These are phyloP conservation scores for Berberis thunbergii DNA, from an alignment of 164 flowering plant species.

Conservation along the genomic window DNA sequence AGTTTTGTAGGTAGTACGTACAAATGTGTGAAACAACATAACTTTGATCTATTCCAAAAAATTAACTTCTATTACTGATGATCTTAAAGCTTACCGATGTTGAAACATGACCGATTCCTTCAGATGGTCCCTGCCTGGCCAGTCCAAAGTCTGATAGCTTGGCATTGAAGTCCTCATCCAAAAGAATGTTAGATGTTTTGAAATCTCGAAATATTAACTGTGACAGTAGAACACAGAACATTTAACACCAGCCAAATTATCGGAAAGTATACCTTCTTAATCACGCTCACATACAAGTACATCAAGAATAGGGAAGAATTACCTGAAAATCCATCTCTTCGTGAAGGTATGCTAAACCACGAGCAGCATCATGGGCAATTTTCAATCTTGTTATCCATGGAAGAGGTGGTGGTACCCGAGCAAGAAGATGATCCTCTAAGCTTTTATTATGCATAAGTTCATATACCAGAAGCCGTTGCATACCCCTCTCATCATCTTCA, in stretches of 20 bases:
- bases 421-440: conserved; percentile 80
- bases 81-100: conserved; percentile 52
- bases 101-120: conserved; percentile 74
- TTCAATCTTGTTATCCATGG: conserved; percentile 62
- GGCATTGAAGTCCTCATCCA: conserved; percentile 83
- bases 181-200: conserved; percentile 74
- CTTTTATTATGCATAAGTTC: conserved; percentile 83
- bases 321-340: conserved; percentile 99
- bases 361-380: conserved; percentile 87
- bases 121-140: conserved; percentile 87
- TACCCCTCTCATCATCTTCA: conserved; percentile 95
- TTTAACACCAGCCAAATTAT: not conserved
- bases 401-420: conserved; percentile 42
- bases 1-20: too few species aligned
- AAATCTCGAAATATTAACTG: conserved; percentile 94
- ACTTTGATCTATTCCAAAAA: too few species aligned
- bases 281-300: conserved; percentile 42
- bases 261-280: not conserved
- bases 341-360: conserved; percentile 85
- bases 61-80: too few species aligned
- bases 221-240: conserved; percentile 6
- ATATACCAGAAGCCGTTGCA: conserved; percentile 81
- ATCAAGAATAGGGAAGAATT: conserved; percentile 32
- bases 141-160: conserved; percentile 95
- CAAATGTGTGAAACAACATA: too few species aligned